These are phyloP conservation scores for Neopestalotiopsis clavispora DNA, from an alignment of 2,329 filamentous ascomycete genomes.

Conservation along the genomic window DNA sequence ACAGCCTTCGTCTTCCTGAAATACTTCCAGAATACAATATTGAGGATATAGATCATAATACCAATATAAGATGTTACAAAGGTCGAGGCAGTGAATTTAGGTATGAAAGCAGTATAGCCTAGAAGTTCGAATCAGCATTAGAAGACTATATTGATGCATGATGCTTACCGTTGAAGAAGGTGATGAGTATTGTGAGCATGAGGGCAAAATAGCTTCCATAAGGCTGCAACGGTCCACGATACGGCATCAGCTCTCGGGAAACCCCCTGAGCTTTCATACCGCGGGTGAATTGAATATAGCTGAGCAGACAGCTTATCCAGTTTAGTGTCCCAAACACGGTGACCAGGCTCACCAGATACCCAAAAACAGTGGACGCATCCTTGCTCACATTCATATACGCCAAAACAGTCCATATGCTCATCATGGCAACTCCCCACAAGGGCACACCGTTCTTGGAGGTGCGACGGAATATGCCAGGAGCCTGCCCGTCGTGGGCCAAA, in stretches of 20 bases:
- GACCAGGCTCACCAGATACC: constrained; percentile 20
- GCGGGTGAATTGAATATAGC: constrained; percentile 60
- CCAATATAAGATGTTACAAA: neutral
- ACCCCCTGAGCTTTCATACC: constrained; percentile 52
- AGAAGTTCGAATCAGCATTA: neutral
- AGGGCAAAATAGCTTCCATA: constrained; percentile 54
- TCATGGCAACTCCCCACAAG: constrained; percentile 61
- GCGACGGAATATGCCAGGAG: constrained; percentile 50
- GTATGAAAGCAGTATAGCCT: neutral
- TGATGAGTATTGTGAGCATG: constrained; percentile 40
- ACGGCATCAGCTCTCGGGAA: constrained; percentile 57
- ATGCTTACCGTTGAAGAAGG: constrained; percentile 52
- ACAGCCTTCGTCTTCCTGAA: neutral
- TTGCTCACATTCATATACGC: constrained; percentile 48
- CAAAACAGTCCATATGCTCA: constrained; percentile 61
- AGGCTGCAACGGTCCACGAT: constrained; percentile 61
- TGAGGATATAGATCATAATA: neutral
- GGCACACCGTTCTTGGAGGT: constrained; percentile 63
- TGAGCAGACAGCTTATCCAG: constrained; percentile 36
- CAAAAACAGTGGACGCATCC: constrained; percentile 25
- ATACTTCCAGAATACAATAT: neutral
- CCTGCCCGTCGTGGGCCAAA: constrained; percentile 57
- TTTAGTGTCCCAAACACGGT: constrained; percentile 21
- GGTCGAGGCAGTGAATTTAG: neutral
- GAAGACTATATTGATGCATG: neutral